phyloP scores from a whole-genome alignment of 495 filamentous ascomycete genomes.

The Aspergillus coremiiformis region DNA sequence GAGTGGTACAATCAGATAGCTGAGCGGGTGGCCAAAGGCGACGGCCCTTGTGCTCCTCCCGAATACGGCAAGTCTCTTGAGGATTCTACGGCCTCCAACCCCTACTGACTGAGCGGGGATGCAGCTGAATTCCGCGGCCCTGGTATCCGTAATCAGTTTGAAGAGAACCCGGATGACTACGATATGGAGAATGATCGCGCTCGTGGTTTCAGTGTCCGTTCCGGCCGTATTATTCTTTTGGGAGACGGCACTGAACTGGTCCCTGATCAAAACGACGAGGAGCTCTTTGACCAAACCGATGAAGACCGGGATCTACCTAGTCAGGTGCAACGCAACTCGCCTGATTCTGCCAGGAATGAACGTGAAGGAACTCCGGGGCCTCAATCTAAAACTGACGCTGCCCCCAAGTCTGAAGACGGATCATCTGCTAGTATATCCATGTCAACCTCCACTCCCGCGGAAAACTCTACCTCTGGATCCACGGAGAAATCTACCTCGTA shows the following conservation, averaged over 20 bases:
- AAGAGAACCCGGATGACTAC: conserved; percentile 88
- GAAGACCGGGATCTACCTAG: conserved; percentile 68
- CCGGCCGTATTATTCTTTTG: conserved; percentile 83
- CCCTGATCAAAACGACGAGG: conserved; percentile 76
- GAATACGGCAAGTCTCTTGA: conserved; percentile 89
- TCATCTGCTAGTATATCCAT: conserved; percentile 35
- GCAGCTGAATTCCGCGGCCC: conserved; percentile 95
- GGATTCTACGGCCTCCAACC: conserved; percentile 38
- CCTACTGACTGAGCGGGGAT: conserved; percentile 44
- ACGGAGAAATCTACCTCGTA: conserved; percentile 27
- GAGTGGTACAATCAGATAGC: conserved; percentile 97
- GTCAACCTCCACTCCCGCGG: conserved; percentile 41
- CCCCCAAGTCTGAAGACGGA: conserved; percentile 13
- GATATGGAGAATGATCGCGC: conserved; percentile 68
- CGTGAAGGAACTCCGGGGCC: conserved; percentile 56
- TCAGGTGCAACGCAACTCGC: conserved; percentile 44
- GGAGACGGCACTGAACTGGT: conserved; percentile 89
- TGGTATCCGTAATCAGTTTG: conserved; percentile 71
- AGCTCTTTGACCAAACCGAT: conserved; percentile 82
- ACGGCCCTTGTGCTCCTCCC: conserved; percentile 96
- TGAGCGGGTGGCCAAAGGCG: conserved; percentile 88
- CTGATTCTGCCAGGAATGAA: conserved; percentile 34
- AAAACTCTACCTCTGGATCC: conserved; percentile 20
- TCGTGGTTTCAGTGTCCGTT: conserved; percentile 55
- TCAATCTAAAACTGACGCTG: conserved; percentile 23